Base-by-base conservation (phyloP, 2,329 filamentous ascomycete genomes). In the Pseudocercospora eumusae region DNA sequence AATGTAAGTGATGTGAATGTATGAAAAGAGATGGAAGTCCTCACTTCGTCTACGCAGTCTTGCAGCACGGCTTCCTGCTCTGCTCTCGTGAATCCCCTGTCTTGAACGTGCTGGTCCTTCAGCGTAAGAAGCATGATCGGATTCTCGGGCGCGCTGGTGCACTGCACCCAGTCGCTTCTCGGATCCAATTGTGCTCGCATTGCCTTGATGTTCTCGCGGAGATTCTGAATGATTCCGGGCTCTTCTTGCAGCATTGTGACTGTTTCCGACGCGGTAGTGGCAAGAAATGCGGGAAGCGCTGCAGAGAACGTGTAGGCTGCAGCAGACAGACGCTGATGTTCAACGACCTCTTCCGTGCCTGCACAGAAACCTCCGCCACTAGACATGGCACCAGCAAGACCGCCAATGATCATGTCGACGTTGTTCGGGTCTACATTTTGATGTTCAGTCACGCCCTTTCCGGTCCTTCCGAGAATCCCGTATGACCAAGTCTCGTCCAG, bases 401-500 rank as follows among this genome's bases (percentile, higher is more conserved):
- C 96, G 47, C 96, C 95, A 57, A 98, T 86, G 68, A 99, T 93
- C 92, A 99, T 97, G 79, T 99, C 95, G 55, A 99, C 88, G 74
- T 96, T 90, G 9, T 89, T 86, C 0, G 93, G 88, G 75, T 98
- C 95, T 18, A 99, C 93, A 70, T 98, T 96, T 74, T 98, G 95
- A 5, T 93, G 91, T 80, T 99, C 96, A 0, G 95, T 98, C 42
- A 98, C 83, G 62, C 95, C 95, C 57, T 92, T 88, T 20, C 95
- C 96, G 25, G 92, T 96, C 64, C 92, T 86, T 53, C 95, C 95
- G 4, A 99, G 84, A 18, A 98, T 90, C 63, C 93, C 96, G 75
- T 98, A 99, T 0, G 93, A 97, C 89, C 91, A 96, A 1, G 93
- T 96, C 81, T 99, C 95, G 76, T 99, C 95, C 40, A 99, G 87